Evolutionary conservation across 805 yeast genomes (phyloP), one percentile per base, ranked within the genome.

Genomic region (Yamadazyma olivae): DNA sequence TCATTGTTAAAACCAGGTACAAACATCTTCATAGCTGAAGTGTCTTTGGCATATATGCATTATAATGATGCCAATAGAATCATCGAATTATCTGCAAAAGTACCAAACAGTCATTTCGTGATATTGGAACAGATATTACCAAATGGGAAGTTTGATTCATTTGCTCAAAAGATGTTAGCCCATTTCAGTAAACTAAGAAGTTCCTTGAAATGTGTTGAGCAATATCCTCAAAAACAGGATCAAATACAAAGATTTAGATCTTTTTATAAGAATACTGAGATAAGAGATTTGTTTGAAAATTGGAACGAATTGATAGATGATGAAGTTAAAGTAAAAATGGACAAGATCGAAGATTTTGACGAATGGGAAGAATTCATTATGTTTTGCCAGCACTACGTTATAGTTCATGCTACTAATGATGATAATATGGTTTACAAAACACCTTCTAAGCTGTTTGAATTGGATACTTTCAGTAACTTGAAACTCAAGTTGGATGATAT

Each of bases 301-400:
- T 86, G 95, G 95, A 21, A 36, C 2, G 45, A 59, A 6, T 54
- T 70, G 15, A 59, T 80, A 1, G 54, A 67, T 4, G 43, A 43
- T 2, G 62, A 60, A 1, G 50, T 60, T 5, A 75, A 73, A 46
- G 29, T 36, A 0, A 53, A 57, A 27, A 69, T 86, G 6, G 65
- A 64, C 13, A 31, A 50, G 1, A 66, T 83, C 15, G 95, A 85
- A 52, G 74, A 75, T 3, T 86, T 85, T 56, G 95, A 86, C 54
- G 95, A 86, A 58, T 75, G 85, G 77, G 95, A 85, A 58, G 95
- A 85, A 56, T 84, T 85, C 44, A 70, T 79, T 19, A 51, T 82
- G 10, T 85, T 83, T 50, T 76, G 86, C 39, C 91, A 83, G 48
- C 93, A 85, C 53, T 86, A 85, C 50, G 64, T 79, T 24, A 65